Evolutionary conservation across 768 basidiomycete genomes (phyloP), one percentile per base, ranked within the genome.

Genomic region (Leucocoprinus birnbaumii): DNA sequence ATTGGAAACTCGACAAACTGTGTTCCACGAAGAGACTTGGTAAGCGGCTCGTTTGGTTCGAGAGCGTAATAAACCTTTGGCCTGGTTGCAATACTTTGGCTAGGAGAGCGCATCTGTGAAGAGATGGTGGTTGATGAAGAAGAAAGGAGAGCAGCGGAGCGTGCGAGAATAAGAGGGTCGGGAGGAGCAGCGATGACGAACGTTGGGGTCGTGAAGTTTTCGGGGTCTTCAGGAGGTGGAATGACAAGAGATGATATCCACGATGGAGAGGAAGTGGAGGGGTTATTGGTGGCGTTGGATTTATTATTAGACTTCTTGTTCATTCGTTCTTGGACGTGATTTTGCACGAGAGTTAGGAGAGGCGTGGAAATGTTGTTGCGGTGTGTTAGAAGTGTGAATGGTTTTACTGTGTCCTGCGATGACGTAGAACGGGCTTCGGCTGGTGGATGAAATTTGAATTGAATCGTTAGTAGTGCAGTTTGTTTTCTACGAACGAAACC

Each of bases 1-100:
- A 85, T 85, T 6, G 94, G 94, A 63, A 82, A 96, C 67, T 96
- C 94, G 27, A 89, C 78, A 67, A 94, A 93, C 25, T 81, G 73
- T 41, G 82, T 88, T 48, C 82, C 70, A 34, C 72, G 75, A 43
- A 96, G 71, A 7, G 78, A 68, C 22, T 65, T 62, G 9, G 65
- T 62, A 24, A 95, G 73, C 21, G 76, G 66, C 41, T 76, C 61
- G 3, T 69, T 65, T 2, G 79, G 69, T 48, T 89, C 82, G 11
- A 94, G 68, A 31, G 77, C 77, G 63, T 87, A 79, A 65, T 84
- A 89, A 5, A 69, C 73, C 48, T 63, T 62, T 61, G 65, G 72
- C 46, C 63, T 51, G 11, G 31, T 31, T 5, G 31, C 5, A 11
- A 11, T 11, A 5, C 11, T 11, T 31, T 31, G 5, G 11, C 11